Evolutionary conservation across 352 stramenopile genomes (phyloP).

Genomic region (Pythium insidiosum): DNA sequence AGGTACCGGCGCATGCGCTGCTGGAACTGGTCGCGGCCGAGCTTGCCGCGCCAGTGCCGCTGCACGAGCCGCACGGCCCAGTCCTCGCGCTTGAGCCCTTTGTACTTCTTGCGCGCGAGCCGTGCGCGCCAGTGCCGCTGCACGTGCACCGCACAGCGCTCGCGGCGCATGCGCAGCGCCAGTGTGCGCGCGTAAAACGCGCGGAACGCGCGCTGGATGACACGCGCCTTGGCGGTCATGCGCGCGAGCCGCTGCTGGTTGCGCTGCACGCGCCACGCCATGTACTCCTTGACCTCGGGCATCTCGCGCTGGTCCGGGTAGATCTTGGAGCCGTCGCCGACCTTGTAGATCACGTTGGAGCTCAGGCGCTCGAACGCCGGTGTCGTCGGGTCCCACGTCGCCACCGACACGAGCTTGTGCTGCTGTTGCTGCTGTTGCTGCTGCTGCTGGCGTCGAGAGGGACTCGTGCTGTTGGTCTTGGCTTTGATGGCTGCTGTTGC

Average conservation of each 20-base stretch:
- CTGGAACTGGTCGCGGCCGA: constrained; percentile 73
- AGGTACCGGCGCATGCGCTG: constrained; percentile 66
- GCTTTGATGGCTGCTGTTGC: not conserved
- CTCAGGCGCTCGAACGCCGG: constrained; percentile 86
- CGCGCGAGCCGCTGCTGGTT: constrained; percentile 90
- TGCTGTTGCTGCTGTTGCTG: not conserved
- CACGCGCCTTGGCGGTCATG: constrained; percentile 70
- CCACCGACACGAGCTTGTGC: constrained; percentile 16
- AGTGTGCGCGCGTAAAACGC: constrained; percentile 85
- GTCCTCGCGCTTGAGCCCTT: constrained; percentile 76
- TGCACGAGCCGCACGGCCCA: constrained; percentile 90
- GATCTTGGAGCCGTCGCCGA: constrained; percentile 78
- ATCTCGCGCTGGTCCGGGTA: constrained; percentile 48
- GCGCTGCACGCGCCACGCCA: constrained; percentile 91
- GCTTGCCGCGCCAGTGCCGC: constrained; percentile 87
- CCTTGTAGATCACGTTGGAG: constrained; percentile 78
- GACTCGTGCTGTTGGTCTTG: constrained; percentile 1
- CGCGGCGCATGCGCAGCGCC: constrained; percentile 56
- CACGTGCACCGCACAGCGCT: constrained; percentile 74
- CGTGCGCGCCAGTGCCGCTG: constrained; percentile 87
- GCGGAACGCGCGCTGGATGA: constrained; percentile 89
- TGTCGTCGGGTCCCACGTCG: constrained; percentile 57
- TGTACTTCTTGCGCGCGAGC: constrained; percentile 62
- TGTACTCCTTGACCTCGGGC: constrained; percentile 93
- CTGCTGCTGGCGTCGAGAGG: not conserved